Conservation (phyloP, 1,284 basidiomycete species). For the Wallemia ichthyophaga region DNA sequence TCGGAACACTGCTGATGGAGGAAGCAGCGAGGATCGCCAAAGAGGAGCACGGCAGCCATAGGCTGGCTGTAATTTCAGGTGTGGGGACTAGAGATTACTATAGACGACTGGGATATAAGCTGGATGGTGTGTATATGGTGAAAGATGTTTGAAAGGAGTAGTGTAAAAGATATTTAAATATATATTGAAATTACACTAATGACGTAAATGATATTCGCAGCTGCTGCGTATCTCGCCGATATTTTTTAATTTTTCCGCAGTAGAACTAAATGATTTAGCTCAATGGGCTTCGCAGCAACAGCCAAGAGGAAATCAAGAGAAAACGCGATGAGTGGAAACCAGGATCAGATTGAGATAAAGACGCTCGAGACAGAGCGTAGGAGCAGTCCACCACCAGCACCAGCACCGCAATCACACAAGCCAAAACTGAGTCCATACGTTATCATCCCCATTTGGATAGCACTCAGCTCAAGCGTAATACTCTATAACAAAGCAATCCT, state of each 20-base stretch:
- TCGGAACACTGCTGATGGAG: slow-evolving; percentile 93
- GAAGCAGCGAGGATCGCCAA: slow-evolving; percentile 94
- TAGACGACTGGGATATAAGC: slow-evolving; percentile 61
- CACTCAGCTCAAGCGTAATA: no score
- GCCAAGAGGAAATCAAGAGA: background rate
- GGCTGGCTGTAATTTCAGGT: slow-evolving; percentile 83
- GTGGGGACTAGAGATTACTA: slow-evolving; percentile 89
- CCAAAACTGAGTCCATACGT: background rate
- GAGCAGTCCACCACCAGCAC: background rate
- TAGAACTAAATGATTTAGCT: background rate
- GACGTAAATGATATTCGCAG: no score
- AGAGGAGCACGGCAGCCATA: slow-evolving; percentile 82
- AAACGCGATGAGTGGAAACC: background rate
- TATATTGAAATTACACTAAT: no score
- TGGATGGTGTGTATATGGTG: slow-evolving; percentile 95
- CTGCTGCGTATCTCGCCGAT: background rate
- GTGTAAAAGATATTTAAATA: no score
- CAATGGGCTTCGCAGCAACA: background rate
- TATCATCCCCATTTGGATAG: slow-evolving; percentile 1
- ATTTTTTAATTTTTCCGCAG: background rate
- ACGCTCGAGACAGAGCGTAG: background rate
- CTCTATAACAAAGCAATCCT: slow-evolving; percentile 28
- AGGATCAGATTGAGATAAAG: background rate
- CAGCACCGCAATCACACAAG: background rate
- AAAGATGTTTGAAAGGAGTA: slow-evolving; percentile 27